Evolutionary conservation across 1,284 basidiomycete species (phyloP).

Genomic region (Ustilago crameri): DNA sequence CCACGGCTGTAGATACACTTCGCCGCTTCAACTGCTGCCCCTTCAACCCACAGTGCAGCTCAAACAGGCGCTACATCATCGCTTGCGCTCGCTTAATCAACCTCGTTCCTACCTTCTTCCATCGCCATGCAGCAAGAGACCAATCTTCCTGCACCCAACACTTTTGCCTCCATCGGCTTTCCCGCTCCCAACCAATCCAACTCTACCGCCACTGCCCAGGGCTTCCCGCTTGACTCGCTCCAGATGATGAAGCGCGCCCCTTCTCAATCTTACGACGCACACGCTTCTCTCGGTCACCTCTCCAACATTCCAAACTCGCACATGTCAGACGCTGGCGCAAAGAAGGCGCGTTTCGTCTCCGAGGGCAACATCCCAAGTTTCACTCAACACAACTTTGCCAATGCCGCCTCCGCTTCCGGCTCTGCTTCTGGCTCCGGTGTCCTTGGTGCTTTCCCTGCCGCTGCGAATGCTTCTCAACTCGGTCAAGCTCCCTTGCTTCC

Average conservation of each 20-base stretch:
- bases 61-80: too few species aligned
- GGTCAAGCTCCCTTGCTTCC: conserved; percentile 23
- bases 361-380: conserved; percentile 55
- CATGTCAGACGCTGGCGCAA: conserved; percentile 28
- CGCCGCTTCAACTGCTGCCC: too few species aligned
- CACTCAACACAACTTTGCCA: conserved; percentile 36
- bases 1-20: too few species aligned
- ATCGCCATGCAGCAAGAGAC: conserved; percentile 35
- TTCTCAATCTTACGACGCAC: conserved; percentile 53
- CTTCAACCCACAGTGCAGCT: too few species aligned
- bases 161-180: conserved; percentile 4
- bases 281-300: conserved; percentile 35
- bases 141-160: conserved; percentile 26
- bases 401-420: conserved; percentile 3
- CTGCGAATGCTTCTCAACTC: conserved; percentile 11
- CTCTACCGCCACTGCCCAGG: conserved; percentile 17
- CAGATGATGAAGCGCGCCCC: conserved; percentile 58
- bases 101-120: neutral
- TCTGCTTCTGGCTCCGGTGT: conserved; percentile 2
- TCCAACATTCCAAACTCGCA: conserved; percentile 22
- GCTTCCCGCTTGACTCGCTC: conserved; percentile 40
- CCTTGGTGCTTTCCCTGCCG: conserved; percentile 16
- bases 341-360: conserved; percentile 59
- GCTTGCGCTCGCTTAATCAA: too few species aligned
- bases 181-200: too few species aligned